These are phyloP conservation scores for Nemania diffusa DNA, from an alignment of 2,329 filamentous ascomycete genomes.

Conservation along the genomic window DNA sequence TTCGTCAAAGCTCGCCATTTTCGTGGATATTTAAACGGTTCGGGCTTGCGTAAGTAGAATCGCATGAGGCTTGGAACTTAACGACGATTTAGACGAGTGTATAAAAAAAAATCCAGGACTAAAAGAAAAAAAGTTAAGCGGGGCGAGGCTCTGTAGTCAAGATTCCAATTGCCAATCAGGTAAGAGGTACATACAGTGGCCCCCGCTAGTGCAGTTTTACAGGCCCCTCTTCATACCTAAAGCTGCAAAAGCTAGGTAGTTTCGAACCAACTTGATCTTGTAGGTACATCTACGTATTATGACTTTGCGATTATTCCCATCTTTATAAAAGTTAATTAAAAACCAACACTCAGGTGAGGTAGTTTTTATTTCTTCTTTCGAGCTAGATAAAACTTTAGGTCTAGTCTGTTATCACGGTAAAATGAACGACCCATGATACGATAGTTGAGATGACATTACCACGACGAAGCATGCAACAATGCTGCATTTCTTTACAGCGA, in stretches of 20 bases:
- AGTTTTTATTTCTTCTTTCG: not conserved
- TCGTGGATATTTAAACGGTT: not conserved
- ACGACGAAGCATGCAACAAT: constrained; percentile 34
- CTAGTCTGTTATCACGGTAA: not conserved
- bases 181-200: not conserved
- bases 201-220: constrained; percentile 7
- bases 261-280: too few species aligned
- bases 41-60: not conserved
- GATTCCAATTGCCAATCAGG: constrained; percentile 22
- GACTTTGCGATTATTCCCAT: too few species aligned
- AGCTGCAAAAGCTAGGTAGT: too few species aligned
- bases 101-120: constrained; percentile 31
- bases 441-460: constrained; percentile 37
- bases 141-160: constrained; percentile 39
- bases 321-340: too few species aligned
- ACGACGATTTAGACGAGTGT: constrained; percentile 6
- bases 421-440: constrained; percentile 6
- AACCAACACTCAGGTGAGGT: too few species aligned
- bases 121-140: constrained; percentile 45
- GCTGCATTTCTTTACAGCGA: constrained; percentile 27
- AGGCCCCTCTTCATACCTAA: not conserved
- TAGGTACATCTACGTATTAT: too few species aligned
- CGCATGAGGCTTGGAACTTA: not conserved
- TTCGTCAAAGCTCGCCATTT: constrained; percentile 59
- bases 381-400: not conserved